These are phyloP conservation scores for Chalciporus piperatus DNA, from an alignment of 768 basidiomycete species.

Conservation along the genomic window DNA sequence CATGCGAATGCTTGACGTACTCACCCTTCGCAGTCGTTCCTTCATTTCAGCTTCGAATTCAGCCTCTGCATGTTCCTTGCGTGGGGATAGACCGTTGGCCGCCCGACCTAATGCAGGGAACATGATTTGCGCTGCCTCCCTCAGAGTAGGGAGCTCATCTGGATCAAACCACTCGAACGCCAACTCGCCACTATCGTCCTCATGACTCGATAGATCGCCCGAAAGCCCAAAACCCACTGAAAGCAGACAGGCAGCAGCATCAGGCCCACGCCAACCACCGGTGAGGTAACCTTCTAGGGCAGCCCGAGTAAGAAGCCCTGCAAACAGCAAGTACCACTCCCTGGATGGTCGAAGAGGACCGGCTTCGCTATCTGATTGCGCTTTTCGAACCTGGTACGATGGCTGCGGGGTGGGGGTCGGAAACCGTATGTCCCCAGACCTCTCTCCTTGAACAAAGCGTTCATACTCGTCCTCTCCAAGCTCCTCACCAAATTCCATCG, in stretches of 20 bases:
- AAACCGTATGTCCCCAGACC: slow-evolving; percentile 18
- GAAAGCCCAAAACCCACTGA: slow-evolving; percentile 63
- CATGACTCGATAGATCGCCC: slow-evolving; percentile 24
- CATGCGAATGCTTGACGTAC: slow-evolving; percentile 23
- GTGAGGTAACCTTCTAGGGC: slow-evolving; percentile 83
- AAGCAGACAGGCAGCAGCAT: slow-evolving; percentile 67
- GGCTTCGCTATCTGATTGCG: slow-evolving; percentile 38
- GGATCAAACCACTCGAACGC: slow-evolving; percentile 65
- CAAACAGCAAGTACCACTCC: slow-evolving; percentile 81
- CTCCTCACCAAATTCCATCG: slow-evolving; percentile 74
- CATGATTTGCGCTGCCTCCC: slow-evolving; percentile 63
- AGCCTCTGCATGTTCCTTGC: slow-evolving; percentile 54
- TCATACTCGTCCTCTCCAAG: slow-evolving; percentile 53
- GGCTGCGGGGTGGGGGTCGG: slow-evolving; percentile 12
- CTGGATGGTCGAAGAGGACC: slow-evolving; percentile 64
- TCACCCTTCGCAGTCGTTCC: slow-evolving; percentile 64
- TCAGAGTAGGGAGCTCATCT: slow-evolving; percentile 68
- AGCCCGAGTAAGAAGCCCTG: slow-evolving; percentile 76
- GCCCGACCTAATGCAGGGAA: slow-evolving; percentile 53
- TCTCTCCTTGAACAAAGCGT: slow-evolving; percentile 27
- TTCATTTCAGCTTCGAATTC: slow-evolving; percentile 78
- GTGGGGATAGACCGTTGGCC: slow-evolving; percentile 24
- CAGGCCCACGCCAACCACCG: slow-evolving; percentile 73
- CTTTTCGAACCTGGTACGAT: slow-evolving; percentile 14
- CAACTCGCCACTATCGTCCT: slow-evolving; percentile 31